phyloP scores from a whole-genome alignment of 2,329 filamentous ascomycete genomes.

The Venturia nashicola region DNA sequence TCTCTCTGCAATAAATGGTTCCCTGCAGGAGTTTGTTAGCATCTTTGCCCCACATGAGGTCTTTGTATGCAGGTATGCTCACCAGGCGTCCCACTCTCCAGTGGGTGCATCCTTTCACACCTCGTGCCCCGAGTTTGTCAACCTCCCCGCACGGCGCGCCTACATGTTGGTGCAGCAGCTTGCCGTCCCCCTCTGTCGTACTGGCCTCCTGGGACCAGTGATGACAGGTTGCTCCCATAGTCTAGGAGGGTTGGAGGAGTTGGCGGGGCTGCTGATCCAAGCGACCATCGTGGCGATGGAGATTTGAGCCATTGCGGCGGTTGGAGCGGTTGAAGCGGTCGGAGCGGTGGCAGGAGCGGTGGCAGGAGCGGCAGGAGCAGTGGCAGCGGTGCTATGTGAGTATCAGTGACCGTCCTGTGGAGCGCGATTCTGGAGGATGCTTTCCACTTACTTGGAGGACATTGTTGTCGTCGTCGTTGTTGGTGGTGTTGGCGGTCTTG shows the following conservation, averaged over 20 bases:
- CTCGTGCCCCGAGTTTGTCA: too few species aligned
- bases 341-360: neutral
- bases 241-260: neutral
- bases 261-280: neutral
- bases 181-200: neutral
- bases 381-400: neutral
- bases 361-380: too few species aligned
- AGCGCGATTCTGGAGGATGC: neutral
- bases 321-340: neutral
- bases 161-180: neutral
- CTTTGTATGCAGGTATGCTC: neutral
- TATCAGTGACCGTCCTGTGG: neutral
- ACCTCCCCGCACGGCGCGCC: neutral
- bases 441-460: neutral
- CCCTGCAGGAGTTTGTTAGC: neutral
- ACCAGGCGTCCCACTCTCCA: neutral
- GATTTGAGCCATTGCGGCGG: neutral
- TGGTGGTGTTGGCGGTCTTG: neutral
- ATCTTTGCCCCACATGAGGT: neutral
- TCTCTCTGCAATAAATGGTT: neutral
- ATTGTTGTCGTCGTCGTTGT: neutral
- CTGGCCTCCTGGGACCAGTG: neutral
- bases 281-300: neutral
- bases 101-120: too few species aligned
- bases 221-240: neutral